Base-by-base conservation (phyloP, 192 early-diverging fungal species). In the Dissophora ornata region DNA sequence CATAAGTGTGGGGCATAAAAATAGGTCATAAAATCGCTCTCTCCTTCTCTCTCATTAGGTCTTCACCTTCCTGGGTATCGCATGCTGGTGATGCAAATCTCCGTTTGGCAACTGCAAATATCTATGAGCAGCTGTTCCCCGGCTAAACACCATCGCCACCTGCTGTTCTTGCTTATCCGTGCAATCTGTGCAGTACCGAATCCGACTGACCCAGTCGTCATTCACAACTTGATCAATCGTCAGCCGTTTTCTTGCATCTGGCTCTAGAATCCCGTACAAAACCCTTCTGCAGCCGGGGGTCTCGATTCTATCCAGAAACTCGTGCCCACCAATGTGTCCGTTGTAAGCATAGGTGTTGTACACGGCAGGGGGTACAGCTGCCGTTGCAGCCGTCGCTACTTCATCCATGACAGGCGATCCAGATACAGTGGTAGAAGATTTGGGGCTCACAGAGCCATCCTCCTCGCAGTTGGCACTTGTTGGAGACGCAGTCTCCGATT, bases 241-340 rank as follows among this genome's bases (percentile, higher is more conserved):
- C n/a, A 89, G 79, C 6, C 96, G 83, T 50, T 82, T 89, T 29
- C 74, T 71, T 2, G 89, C 83, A 60, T 94, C 87, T 2, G 95
- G 95, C 44, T 94, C 88, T 36, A 97, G 70, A 75, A 97, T 93
- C 40, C 80, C 67, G 62, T 92, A 90, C 81, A 98, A 81, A 28
- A 95, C 73, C 11, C 86, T 82, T 16, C 89, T 70, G 15, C 89
- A 87, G 12, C 86, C 87, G 2, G 86, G 75, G 15, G 85, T 83
- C 41, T 85, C 85, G 22, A 95, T 81, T 44, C 85, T 82, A 32
- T 93, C 89, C 68, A 96, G 88, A 12, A 90, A 90, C 73, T 90
- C 90, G 64, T 94, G 95, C 22, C 87, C 38, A 30, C 64, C 68
- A 51, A 71, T 33, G 25, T 66, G 33, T 84, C 81, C 30, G 48